Evolutionary conservation across 2,329 filamentous ascomycete species (phyloP), one percentile per base, ranked within the genome.

Genomic region (Arthrobotrys entomopaga): DNA sequence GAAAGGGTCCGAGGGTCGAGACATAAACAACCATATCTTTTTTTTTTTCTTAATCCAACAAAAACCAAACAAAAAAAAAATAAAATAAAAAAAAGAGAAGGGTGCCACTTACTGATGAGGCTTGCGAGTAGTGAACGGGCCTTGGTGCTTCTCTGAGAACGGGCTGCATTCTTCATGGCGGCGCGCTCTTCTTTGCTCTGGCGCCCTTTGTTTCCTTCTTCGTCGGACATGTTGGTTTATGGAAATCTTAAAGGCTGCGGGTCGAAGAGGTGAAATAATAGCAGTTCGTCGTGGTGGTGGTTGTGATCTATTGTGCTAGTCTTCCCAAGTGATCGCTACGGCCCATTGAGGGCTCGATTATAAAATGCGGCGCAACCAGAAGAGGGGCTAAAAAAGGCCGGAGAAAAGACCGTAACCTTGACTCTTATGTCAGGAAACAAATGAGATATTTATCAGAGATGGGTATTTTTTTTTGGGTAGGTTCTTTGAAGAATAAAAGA

Each of bases 121-220:
- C 29, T 61, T 6, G 69, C 69, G 22, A 73, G 61, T 29, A 73
- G 43, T 40, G 54, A 40, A 46, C 69, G 42, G 42, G 69, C 69
- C 38, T 66, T 65, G 16, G 49, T 60, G 61, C 69, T 73, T 40
- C 69, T 65, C 42, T 73, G 69, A 6, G 69, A 73, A 4, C 69
- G 69, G 59, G 69, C 69, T 56, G 69, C 69, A 46, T 73, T 73
- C 48, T 73, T 73, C 69, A 73, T 73, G 49, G 69, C 69, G 16
- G 69, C 69, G 56, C 69, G 69, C 43, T 73, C 69, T 66, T 73
- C 69, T 40, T 73, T 73, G 61, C 69, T 73, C 52, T 73, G 69
- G 48, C 69, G 69, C 29, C 69, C 69, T 73, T 73, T 73, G 42
- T 53, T 73, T 15, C 61, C 56, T 56, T 73, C 69, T 57, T 73